phyloP scores from a whole-genome alignment of 495 filamentous ascomycete genomes.

The Umbilicaria muhlenbergii region DNA sequence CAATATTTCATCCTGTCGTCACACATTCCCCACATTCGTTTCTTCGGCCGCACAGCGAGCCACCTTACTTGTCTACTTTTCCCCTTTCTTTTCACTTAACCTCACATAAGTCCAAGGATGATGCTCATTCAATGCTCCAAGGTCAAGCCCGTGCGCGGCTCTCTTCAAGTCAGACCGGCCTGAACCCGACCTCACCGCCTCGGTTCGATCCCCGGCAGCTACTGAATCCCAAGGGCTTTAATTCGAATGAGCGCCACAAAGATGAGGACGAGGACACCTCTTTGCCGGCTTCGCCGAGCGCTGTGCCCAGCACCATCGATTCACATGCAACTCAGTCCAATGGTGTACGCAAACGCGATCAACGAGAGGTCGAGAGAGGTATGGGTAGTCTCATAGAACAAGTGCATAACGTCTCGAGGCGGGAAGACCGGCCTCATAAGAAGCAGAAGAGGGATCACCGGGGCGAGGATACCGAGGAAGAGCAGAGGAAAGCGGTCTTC shows the following conservation, averaged over 20 bases:
- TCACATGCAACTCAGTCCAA: not conserved
- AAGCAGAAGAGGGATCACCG: constrained; percentile 38
- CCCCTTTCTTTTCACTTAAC: not conserved
- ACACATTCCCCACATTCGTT: not conserved
- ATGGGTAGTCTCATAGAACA: constrained; percentile 40
- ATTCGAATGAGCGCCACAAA: not conserved
- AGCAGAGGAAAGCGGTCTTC: constrained; percentile 24
- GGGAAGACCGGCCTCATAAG: constrained; percentile 46
- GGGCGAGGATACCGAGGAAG: constrained; percentile 23
- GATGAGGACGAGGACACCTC: no score
- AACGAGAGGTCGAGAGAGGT: constrained; percentile 9
- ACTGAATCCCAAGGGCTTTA: constrained; percentile 11
- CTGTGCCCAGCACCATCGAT: not conserved
- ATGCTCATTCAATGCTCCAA: constrained; percentile 9
- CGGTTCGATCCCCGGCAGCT: constrained; percentile 9
- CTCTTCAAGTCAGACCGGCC: no score
- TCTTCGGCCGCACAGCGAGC: constrained; percentile 2
- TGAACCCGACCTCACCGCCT: no score
- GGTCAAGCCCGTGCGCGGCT: not conserved
- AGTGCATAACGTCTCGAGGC: constrained; percentile 54
- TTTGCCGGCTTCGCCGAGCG: not conserved
- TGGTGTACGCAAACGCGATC: constrained; percentile 10
- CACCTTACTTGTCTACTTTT: not conserved
- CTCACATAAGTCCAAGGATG: constrained; percentile 5
- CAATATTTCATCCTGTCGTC: constrained; percentile 1